These are phyloP conservation scores for Salix koriyanagi DNA, from an alignment of 345 rosid genomes.

Conservation along the genomic window DNA sequence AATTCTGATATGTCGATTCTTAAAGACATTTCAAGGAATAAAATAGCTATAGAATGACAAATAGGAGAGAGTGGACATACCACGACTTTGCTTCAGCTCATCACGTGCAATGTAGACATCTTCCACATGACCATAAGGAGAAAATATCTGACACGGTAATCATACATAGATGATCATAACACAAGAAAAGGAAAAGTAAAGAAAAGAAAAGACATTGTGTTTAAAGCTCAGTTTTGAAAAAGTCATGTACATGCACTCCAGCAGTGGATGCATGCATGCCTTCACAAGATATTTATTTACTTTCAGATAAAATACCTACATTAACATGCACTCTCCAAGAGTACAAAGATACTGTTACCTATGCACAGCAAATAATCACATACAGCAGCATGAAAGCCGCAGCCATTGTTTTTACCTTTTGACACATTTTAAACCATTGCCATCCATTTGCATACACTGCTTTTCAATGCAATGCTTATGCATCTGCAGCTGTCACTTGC, in stretches of 20 bases:
- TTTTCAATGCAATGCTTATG: not conserved
- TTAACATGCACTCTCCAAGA: not conserved
- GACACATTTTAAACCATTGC: not conserved
- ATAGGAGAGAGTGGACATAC: slow-evolving; percentile 34
- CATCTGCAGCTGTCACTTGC: too few relatives aligned
- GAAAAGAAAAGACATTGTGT: not conserved
- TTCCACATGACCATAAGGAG: slow-evolving; percentile 61
- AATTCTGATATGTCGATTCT: not conserved
- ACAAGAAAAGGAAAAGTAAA: not conserved
- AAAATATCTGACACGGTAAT: slow-evolving; percentile 57
- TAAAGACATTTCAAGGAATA: not conserved
- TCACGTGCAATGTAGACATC: slow-evolving; percentile 68
- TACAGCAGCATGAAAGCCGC: not conserved
- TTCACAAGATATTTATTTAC: not conserved
- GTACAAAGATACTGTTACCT: not conserved
- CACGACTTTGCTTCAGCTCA: slow-evolving; percentile 63
- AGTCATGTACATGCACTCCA: not conserved
- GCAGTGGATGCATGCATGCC: not conserved
- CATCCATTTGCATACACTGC: not conserved
- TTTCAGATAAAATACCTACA: not conserved
- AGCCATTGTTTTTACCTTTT: not conserved
- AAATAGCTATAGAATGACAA: not conserved
- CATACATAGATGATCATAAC: slow-evolving; percentile 5
- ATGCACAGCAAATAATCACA: not conserved
- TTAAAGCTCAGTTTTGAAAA: not conserved